A percentile compares a stretch with the other conserved stretches of the same genome.
phyloP scores from a whole-genome alignment of 2,329 filamentous ascomycete species.

The Trichothecium roseum region DNA sequence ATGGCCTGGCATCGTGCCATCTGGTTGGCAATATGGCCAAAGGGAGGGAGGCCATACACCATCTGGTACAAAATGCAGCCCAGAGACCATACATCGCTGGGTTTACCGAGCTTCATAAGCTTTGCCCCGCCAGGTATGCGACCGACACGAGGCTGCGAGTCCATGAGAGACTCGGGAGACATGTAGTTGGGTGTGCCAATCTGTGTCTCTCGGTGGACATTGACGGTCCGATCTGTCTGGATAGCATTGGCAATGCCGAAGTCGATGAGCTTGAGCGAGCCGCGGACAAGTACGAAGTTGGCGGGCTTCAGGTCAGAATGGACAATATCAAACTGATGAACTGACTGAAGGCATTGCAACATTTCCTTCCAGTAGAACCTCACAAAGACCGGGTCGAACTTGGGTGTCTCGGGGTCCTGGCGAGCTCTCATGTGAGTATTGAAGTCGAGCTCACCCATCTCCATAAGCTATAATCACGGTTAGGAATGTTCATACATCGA shows the following conservation, averaged over 20 bases:
- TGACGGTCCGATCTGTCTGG: slow-evolving; percentile 88
- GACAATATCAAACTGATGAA: slow-evolving; percentile 85
- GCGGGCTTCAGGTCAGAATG: slow-evolving; percentile 95
- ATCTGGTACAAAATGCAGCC: slow-evolving; percentile 97
- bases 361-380: slow-evolving; percentile 99
- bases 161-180: slow-evolving; percentile 88
- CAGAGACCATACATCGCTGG: slow-evolving; percentile 90
- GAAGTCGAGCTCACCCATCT: slow-evolving; percentile 90
- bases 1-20: slow-evolving; percentile 82
- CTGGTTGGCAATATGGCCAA: slow-evolving; percentile 81
- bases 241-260: slow-evolving; percentile 98
- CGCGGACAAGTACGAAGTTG: slow-evolving; percentile 90
- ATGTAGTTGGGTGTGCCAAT: slow-evolving; percentile 98
- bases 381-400: slow-evolving; percentile 80
- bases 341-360: slow-evolving; percentile 86
- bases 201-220: slow-evolving; percentile 91
- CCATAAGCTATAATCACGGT: slow-evolving; percentile 62
- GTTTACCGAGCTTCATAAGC: slow-evolving; percentile 91
- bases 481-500: neutral
- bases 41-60: slow-evolving; percentile 93
- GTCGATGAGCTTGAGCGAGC: slow-evolving; percentile 89
- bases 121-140: slow-evolving; percentile 41
- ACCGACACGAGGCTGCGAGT: slow-evolving; percentile 51
- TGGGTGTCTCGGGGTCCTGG: slow-evolving; percentile 60
- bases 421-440: slow-evolving; percentile 72